A percentile compares a stretch with the other conserved stretches of the same genome.
These are phyloP conservation scores for Daedaleopsis nitida DNA, from an alignment of 768 basidiomycete genomes.

Conservation along the genomic window DNA sequence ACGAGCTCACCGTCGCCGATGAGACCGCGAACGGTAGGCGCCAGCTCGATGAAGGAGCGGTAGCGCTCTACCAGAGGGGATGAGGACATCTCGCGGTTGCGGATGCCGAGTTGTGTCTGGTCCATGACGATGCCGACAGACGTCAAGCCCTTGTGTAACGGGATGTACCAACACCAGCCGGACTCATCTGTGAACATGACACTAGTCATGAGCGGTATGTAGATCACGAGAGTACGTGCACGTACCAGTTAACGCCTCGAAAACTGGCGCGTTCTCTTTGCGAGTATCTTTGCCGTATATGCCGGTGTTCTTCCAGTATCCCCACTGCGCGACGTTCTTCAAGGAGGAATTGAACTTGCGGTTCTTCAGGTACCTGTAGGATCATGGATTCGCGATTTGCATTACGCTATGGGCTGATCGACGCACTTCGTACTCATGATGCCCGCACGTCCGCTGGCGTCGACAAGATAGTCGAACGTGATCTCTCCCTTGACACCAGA, in stretches of 20 bases:
- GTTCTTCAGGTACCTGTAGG: conserved; percentile 58
- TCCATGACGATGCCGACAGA: conserved; percentile 58
- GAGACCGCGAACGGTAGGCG: conserved; percentile 33
- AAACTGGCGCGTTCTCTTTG: conserved; percentile 38
- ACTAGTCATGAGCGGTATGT: not conserved
- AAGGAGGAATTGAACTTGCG: conserved; percentile 67
- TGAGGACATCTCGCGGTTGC: conserved; percentile 27
- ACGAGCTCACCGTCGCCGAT: conserved; percentile 32
- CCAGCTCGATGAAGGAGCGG: conserved; percentile 33
- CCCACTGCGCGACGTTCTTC: conserved; percentile 78
- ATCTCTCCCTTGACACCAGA: conserved; percentile 48
- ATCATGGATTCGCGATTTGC: not conserved
- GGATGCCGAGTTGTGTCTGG: conserved; percentile 33
- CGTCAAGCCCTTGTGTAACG: conserved; percentile 47
- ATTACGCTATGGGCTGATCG: not conserved
- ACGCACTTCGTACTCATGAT: conserved; percentile 57
- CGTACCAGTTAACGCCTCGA: conserved; percentile 68
- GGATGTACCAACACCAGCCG: conserved; percentile 62
- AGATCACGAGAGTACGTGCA: not conserved
- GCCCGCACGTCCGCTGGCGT: conserved; percentile 75
- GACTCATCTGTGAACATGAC: conserved; percentile 43
- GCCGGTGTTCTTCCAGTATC: conserved; percentile 63
- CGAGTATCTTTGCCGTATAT: conserved; percentile 40
- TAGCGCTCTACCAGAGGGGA: conserved; percentile 29
- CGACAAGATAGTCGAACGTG: conserved; percentile 66